Percentiles rank a stretch among this genome's conserved stretches.
Evolutionary conservation across 805 yeast species (phyloP).

Genomic region (Nakazawaea anatomiae): DNA sequence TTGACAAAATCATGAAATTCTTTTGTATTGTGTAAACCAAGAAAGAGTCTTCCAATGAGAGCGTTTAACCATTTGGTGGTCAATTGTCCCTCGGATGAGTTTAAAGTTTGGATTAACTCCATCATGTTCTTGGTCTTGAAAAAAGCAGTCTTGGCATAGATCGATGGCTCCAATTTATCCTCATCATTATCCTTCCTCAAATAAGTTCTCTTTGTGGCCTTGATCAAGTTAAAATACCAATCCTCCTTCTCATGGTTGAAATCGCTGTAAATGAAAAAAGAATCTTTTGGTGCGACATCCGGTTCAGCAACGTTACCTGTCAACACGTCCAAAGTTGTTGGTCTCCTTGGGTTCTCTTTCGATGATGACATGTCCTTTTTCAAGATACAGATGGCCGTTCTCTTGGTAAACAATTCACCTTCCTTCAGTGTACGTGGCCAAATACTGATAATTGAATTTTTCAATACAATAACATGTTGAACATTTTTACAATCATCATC

Average conservation of each 20-base stretch:
- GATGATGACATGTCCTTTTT: conserved; percentile 31
- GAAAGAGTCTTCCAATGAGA: conserved; percentile 71
- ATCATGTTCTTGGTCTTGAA: conserved; percentile 67
- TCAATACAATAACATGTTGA: conserved; percentile 72
- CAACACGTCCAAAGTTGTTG: conserved; percentile 14
- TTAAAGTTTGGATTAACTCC: conserved; percentile 65
- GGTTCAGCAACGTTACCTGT: conserved; percentile 15
- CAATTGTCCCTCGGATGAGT: conserved; percentile 77
- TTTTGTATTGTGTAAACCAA: conserved; percentile 70
- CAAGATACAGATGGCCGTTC: conserved; percentile 71
- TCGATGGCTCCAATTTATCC: conserved; percentile 45
- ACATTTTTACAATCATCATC: conserved; percentile 62
- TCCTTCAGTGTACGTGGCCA: conserved; percentile 84
- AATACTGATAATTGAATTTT: conserved; percentile 62
- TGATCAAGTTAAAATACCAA: conserved; percentile 82
- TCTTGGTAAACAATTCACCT: conserved; percentile 73
- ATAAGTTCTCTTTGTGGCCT: conserved; percentile 54
- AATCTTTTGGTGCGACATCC: conserved; percentile 26
- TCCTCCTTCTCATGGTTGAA: conserved; percentile 83
- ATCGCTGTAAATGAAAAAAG: conserved; percentile 67
- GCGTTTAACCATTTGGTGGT: conserved; percentile 92
- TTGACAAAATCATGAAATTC: conserved; percentile 53
- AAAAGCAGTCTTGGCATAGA: conserved; percentile 69
- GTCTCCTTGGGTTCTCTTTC: conserved; percentile 14
- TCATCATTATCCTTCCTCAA: conserved; percentile 16